Percentiles rank a stretch among this genome's conserved stretches.
phyloP scores from a whole-genome alignment of 208 protist genomes.

The Crithidia expoeki region DNA sequence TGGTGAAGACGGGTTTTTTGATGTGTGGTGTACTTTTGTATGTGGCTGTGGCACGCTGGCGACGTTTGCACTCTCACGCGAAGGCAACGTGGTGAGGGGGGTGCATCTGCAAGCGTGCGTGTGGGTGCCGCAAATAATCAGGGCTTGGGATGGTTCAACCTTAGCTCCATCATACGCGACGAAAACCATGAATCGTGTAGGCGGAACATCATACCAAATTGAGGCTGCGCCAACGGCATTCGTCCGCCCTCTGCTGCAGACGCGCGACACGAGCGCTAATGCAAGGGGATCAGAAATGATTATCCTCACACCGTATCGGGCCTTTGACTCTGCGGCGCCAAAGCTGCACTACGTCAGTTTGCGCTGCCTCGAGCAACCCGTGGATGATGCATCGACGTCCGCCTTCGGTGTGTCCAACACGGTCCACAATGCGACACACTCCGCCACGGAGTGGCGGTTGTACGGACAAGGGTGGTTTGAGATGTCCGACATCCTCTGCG shows the following conservation, averaged over 20 bases:
- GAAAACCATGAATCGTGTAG: too few relatives aligned
- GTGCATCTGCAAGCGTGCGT: neutral
- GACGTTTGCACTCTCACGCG: conserved; percentile 9
- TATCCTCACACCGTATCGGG: neutral
- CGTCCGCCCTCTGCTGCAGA: neutral
- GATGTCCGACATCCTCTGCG: neutral
- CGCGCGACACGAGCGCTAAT: neutral
- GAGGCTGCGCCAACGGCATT: conserved; percentile 3
- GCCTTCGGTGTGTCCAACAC: neutral
- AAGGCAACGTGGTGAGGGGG: neutral
- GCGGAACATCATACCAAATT: neutral
- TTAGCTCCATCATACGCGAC: too few relatives aligned
- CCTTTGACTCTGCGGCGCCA: neutral
- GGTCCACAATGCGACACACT: neutral
- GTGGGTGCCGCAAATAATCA: neutral
- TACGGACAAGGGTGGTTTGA: conserved; percentile 13
- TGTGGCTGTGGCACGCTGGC: conserved; percentile 30
- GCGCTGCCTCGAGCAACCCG: neutral
- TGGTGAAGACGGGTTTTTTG: neutral
- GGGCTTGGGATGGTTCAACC: too few relatives aligned
- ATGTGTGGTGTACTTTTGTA: conserved; percentile 24
- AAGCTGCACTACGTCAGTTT: conserved; percentile 1
- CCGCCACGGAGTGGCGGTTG: neutral
- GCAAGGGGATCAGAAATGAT: conserved; percentile 1
- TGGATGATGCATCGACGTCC: neutral